phyloP scores from a whole-genome alignment of 2,329 filamentous ascomycete species.

The Pleomassaria siparia region DNA sequence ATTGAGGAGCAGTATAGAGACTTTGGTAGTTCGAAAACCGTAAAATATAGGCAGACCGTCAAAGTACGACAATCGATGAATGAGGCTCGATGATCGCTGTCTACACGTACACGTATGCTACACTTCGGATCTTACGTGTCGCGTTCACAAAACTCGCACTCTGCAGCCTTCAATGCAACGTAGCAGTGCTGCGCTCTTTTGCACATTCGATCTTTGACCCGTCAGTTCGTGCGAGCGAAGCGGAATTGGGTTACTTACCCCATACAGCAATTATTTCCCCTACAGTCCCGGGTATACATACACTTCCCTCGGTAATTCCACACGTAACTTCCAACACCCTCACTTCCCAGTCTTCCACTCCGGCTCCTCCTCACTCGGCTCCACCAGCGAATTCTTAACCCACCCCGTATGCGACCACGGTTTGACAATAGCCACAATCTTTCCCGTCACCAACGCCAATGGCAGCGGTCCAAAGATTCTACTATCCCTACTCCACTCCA shows the following conservation, averaged over 20 bases:
- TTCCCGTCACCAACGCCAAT: constrained; percentile 79
- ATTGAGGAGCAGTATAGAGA: too few relatives aligned
- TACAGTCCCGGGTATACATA: neutral
- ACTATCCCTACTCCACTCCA: constrained; percentile 82
- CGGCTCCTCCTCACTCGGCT: constrained; percentile 10
- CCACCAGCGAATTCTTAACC: constrained; percentile 18
- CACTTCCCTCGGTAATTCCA: neutral
- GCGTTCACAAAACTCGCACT: too few relatives aligned
- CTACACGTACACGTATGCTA: too few relatives aligned
- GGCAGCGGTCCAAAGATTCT: constrained; percentile 84
- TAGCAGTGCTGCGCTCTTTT: too few relatives aligned
- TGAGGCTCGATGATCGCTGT: too few relatives aligned
- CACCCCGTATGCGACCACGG: constrained; percentile 28
- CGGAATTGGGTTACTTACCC: neutral
- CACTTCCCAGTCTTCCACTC: neutral
- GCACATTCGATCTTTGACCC: neutral
- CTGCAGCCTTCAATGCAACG: neutral
- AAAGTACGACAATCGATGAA: too few relatives aligned
- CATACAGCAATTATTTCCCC: neutral
- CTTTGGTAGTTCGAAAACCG: too few relatives aligned
- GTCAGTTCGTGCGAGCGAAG: neutral
- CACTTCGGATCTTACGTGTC: too few relatives aligned
- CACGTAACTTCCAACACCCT: neutral
- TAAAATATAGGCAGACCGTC: too few relatives aligned
- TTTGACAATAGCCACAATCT: constrained; percentile 60